Base-by-base conservation (phyloP, 768 basidiomycete species). In the Lentinula raphanica region DNA sequence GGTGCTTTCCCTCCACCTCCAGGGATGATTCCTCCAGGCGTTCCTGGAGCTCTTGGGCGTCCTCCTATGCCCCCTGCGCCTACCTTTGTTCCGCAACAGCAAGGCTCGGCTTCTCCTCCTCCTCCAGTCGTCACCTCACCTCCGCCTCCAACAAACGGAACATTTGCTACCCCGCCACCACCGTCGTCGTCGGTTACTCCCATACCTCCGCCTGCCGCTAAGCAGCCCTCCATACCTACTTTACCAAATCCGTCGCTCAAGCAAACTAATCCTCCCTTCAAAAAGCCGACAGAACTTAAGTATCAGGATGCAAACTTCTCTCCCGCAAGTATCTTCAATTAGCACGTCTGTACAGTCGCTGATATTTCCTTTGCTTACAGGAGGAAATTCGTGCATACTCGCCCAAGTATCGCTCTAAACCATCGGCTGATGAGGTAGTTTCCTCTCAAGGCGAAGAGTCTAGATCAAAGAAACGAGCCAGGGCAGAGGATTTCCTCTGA, bases 401-500 rank as follows among this genome's bases (percentile, higher is more conserved):
- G 56, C 64, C 78, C 9, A 86, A 81, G 67, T 92, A 88, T 70
- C 84, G 83, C 62, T 74, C 76, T 70, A 68, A 77, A 54, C 77
- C 78, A 67, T 69, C 80, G 62, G 68, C 69, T 61, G 5, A 17
- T 71, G 70, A 58, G 60, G 69, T 19, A 54, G 70, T 65, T 32
- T 60, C 66, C 48, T 57, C 65, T 56, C 65, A 64, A 27, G 65
- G 63, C 31, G 86, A 88, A 51, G 88, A 89, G 65, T 74, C 80
- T 50, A 81, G 88, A 62, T 90, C 91, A 49, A 90, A 86, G 76
- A 94, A 94, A 72, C 77, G 92, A 48, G 88, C 91, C 48, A 78
- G 90, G 63, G 92, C 92, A 31, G 91, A 93, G 71, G 92, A 94
- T 70, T 91, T 90, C 71, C 72, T 93, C 64, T 92, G 64, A 45